Evolutionary conservation across 768 basidiomycete genomes (phyloP).

Genomic region (Amanita muscaria): DNA sequence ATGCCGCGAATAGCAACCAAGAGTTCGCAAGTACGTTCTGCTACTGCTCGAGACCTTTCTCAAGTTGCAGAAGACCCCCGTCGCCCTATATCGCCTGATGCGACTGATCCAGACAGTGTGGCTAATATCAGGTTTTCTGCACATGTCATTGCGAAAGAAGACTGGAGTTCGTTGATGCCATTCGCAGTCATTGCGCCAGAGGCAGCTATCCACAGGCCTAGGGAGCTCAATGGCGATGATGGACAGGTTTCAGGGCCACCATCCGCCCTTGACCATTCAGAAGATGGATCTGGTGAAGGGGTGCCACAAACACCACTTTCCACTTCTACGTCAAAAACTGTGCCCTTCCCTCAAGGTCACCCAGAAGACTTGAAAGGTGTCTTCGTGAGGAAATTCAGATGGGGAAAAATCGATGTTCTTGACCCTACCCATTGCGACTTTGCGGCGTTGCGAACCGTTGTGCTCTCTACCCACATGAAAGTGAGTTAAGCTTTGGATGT

Average conservation of each 20-base stretch:
- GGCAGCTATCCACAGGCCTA: conserved; percentile 32
- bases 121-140: conserved; percentile 76
- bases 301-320: conserved; percentile 31
- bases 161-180: conserved; percentile 53
- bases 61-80: conserved; percentile 48
- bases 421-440: conserved; percentile 86
- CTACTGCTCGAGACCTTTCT: conserved; percentile 61
- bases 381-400: conserved; percentile 73
- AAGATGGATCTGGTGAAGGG: conserved; percentile 34
- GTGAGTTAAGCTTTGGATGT: conserved; percentile 19
- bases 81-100: conserved; percentile 50
- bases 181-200: conserved; percentile 80
- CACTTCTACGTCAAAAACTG: conserved; percentile 24
- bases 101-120: conserved; percentile 56
- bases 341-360: conserved; percentile 40
- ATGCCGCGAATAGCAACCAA: conserved; percentile 36
- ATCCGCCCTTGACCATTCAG: conserved; percentile 27
- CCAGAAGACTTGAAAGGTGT: conserved; percentile 66
- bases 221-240: conserved; percentile 19
- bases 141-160: conserved; percentile 50
- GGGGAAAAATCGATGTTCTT: conserved; percentile 85
- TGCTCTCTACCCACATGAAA: conserved; percentile 81
- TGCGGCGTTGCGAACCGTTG: conserved; percentile 71
- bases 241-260: conserved; percentile 22
- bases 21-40: conserved; percentile 62